Evolutionary conservation across 805 yeast species (phyloP).

Genomic region (Saccharomycopsis oosterbeekiorum): DNA sequence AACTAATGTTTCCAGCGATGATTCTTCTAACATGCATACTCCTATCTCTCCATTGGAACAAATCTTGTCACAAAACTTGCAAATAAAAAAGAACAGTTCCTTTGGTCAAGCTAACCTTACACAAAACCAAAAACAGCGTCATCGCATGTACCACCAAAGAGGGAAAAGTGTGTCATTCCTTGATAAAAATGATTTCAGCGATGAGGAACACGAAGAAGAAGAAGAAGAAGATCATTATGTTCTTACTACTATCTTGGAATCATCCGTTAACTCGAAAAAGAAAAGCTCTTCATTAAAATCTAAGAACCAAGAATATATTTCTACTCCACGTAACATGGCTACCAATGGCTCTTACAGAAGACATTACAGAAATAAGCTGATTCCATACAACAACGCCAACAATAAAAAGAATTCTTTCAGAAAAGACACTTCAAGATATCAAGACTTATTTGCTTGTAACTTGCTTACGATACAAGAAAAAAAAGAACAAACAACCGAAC

Average conservation of each 20-base stretch:
- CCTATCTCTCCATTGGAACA: background rate
- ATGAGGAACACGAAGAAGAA: background rate
- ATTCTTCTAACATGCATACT: background rate
- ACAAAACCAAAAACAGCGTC: background rate
- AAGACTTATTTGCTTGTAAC: background rate
- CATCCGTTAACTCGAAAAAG: background rate
- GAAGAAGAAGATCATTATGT: background rate
- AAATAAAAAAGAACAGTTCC: background rate
- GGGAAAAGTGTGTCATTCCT: background rate
- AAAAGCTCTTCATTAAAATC: background rate
- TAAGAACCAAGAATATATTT: background rate
- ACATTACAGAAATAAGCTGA: background rate
- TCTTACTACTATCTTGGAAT: background rate
- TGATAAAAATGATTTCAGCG: background rate
- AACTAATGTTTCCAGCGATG: background rate
- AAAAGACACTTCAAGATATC: background rate
- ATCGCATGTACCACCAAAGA: background rate
- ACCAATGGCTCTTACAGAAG: background rate
- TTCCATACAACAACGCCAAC: background rate
- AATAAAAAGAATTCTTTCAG: background rate
- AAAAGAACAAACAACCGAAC: background rate
- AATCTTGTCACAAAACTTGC: background rate
- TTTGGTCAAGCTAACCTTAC: background rate
- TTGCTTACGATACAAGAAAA: background rate
- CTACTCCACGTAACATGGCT: background rate